phyloP scores from a whole-genome alignment of 148 eudicot species.

The Chenopodium berlandieri region DNA sequence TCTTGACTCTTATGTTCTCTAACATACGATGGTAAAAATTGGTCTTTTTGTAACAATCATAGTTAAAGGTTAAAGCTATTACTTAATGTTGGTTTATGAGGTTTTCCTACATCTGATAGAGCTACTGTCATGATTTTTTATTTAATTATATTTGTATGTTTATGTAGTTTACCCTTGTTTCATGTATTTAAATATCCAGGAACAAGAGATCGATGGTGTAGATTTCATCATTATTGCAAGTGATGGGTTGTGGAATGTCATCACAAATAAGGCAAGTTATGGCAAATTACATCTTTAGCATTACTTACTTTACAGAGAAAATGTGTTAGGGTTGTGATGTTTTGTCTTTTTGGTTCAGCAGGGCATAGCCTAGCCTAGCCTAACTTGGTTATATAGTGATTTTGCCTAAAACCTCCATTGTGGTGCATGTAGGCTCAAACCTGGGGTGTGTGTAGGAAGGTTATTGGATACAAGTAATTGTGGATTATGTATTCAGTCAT shows the following conservation, averaged over 20 bases:
- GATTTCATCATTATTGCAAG: conserved; percentile 86
- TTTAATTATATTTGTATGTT: background rate
- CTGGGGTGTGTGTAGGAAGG: no score
- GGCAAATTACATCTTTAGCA: background rate
- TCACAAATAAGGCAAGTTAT: conserved; percentile 56
- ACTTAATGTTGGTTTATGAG: no score
- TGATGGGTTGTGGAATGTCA: conserved; percentile 85
- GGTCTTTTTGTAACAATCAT: background rate
- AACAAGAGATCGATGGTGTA: conserved; percentile 67
- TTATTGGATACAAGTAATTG: no score
- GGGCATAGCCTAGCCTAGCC: no score
- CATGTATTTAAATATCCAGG: conserved; percentile 31
- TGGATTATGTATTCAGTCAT: no score
- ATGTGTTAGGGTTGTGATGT: no score
- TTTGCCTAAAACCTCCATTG: no score
- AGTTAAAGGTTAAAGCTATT: background rate
- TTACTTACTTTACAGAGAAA: background rate
- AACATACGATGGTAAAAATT: background rate
- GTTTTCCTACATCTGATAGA: background rate
- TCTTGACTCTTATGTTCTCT: background rate
- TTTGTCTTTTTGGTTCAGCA: no score
- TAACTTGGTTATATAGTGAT: no score
- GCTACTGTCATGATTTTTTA: background rate
- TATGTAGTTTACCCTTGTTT: conserved; percentile 2
- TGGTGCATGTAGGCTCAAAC: no score